Evolutionary conservation across 1,284 basidiomycete species (phyloP), one percentile per base, ranked within the genome.

Genomic region (Phlebopus sp.): DNA sequence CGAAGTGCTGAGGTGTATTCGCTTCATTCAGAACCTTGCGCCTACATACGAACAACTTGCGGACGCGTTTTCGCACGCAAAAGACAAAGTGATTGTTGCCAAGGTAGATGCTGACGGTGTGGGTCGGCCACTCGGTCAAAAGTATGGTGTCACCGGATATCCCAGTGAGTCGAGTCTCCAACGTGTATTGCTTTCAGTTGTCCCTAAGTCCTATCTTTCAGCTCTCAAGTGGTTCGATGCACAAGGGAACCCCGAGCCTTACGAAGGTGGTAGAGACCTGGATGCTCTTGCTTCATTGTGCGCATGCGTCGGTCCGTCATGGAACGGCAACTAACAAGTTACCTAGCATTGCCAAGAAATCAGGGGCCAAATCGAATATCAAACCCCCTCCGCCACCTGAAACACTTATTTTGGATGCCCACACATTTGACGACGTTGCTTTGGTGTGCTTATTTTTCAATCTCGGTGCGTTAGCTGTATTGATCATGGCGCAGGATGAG

Each of bases 21-120:
- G n/a, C 23, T 10, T 15, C 36, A 39, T 14, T 55, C 67, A 90
- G 88, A 86, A 79, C 72, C 86, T 97, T 49, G 92, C 90, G 0
- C 94, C 94, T 10, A 69, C 73, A 3, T 97, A 91, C 58, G 95
- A 96, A 66, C 78, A 95, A 67, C 81, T 97, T 15, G 95, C 86
- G 31, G 89, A 96, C 61, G 87, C 89, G 10, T 97, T 86, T 63
- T 71, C 79, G 4, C 77, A 86, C 52, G 80, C 76, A 38, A 86
- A 87, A 60, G 83, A 91, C 67, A 90, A 89, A 64, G 89, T 97
- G 19, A 59, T 92, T 46, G 84, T 97, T 55, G 94, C 93, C 53
- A 97, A 97, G 67, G 86, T 96, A 5, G 93, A 97, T 59, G 94
- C 92, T 1, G 94, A 97, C 60, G 90, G 90, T 50, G 87, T 67